Evolutionary conservation across 805 yeast species (phyloP), one percentile per base, ranked within the genome.

Genomic region (Suhomyces canberraensis): DNA sequence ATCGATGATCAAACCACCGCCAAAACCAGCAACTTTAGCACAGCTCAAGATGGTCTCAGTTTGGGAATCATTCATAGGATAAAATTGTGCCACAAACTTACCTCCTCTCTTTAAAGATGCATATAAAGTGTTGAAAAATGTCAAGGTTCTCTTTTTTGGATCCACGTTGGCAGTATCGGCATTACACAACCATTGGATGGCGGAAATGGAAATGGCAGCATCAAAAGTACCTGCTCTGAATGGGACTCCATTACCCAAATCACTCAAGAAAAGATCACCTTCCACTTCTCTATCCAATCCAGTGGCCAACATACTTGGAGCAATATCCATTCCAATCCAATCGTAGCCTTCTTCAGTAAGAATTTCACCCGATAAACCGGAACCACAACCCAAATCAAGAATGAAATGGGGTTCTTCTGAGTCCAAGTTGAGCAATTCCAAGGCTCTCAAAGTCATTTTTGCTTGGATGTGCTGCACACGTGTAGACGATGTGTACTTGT

Each of bases 391-490:
- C 24, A 93, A 75, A 72, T 93, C 98, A 14, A 93, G 74, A 8
- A 93, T 58, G 51, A 81, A 81, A 48, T 86, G 84, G 11, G 79
- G 73, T 20, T 64, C 68, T 1, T 78, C 77, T 17, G 45, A 35
- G 20, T 84, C 83, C 26, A 93, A 63, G 57, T 89, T 86, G 39
- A 93, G 66, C 25, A 93, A 69, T 51, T 93, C 98, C 31, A 93
- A 67, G 0, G 98, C 96, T 50, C 98, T 73, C 29, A 91, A 71
- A 0, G 98, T 89, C 98, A 93, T 93, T 58, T 87, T 85, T 2
- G 98, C 98, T 63, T 93, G 98, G 52, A 93, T 93, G 57, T 90
- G 96, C 66, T 93, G 98, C 33, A 93, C 96, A 73, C 98, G 93
- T 4, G 96, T 84, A 4, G 95, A 86, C 2, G 84, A 73, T 0